Percentiles rank a stretch among this genome's conserved stretches.
Evolutionary conservation across 108 stramenopile species (phyloP).

Genomic region (Stephanodiscus minutulus): DNA sequence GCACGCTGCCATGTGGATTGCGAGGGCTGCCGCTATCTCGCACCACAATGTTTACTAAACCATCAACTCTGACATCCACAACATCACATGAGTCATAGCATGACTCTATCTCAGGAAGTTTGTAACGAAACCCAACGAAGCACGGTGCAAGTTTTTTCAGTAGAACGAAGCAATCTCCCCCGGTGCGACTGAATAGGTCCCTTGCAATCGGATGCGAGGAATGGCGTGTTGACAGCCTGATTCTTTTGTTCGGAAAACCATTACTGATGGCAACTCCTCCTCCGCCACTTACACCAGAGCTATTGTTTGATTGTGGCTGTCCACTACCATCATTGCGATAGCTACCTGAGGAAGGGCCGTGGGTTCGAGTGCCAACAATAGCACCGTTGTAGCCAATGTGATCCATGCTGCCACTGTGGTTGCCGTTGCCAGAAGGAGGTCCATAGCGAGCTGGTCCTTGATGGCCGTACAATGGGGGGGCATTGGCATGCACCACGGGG

Average conservation of each 20-base stretch:
- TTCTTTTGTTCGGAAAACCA: slow-evolving; percentile 22
- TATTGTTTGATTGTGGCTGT: slow-evolving; percentile 2
- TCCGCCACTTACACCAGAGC: not conserved
- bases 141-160: slow-evolving; percentile 27
- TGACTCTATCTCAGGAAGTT: slow-evolving; percentile 23
- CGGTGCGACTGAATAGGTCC: slow-evolving; percentile 15
- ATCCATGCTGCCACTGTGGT: not conserved
- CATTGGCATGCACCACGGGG: slow-evolving; percentile 7
- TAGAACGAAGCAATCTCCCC: slow-evolving; percentile 28
- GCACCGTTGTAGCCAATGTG: not conserved
- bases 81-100: not conserved
- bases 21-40: not conserved
- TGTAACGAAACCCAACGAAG: slow-evolving; percentile 35
- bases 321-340: not conserved
- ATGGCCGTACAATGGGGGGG: slow-evolving; percentile 6
- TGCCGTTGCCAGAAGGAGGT: not conserved
- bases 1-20: not conserved
- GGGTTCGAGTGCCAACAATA: not conserved
- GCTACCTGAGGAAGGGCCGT: not conserved
- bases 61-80: not conserved
- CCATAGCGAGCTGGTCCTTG: slow-evolving; percentile 6
- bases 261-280: not conserved
- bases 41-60: not conserved
- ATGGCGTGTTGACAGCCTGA: slow-evolving; percentile 24
- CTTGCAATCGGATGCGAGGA: slow-evolving; percentile 11